Base-by-base conservation (phyloP, 768 basidiomycete genomes). In the Pleurotus cornucopiae region DNA sequence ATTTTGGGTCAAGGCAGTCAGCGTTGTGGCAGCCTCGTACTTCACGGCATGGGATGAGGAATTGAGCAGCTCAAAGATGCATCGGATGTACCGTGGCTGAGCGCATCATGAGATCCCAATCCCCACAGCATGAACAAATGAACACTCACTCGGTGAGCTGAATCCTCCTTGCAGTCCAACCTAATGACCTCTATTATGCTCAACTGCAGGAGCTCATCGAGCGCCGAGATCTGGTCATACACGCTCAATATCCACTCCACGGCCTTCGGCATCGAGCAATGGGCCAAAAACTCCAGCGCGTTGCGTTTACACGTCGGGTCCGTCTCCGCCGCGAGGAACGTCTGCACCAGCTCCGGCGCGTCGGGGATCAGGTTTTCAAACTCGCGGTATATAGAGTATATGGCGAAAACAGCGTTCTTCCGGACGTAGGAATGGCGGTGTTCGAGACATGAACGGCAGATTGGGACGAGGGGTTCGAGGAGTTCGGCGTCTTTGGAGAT, bases 401-500 rank as follows among this genome's bases (percentile, higher is more conserved):
- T 79, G 26, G 97, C 93, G 69, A 99, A 97, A 37, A 98, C 94
- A 23, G 97, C 97, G 66, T 98, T 96, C 77, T 98, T 98, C 65
- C 97, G 88, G 54, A 98, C 97, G 68, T 94, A 99, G 2, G 92
- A 91, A 71, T 98, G 97, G 49, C 96, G 86, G 72, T 98, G 96
- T 73, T 99, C 95, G 56, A 98, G 84, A 69, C 95, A 98, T 34
- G 91, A 78, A 26, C 96, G 87, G 68, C 92, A 93, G 41, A 88
- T 94, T 11, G 97, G 97, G 58, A 98, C 82, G 59, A 98, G 84
- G 21, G 97, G 97, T 74, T 98, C 97, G 21, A 98, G 83, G 11
- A 98, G 83, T 69, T 99, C 97, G 2, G 84, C 76, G 63, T 98
- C 97, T 70, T 90, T 89, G 14, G 89, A 80, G 52, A 99, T 89